Percentiles rank a stretch among this genome's conserved stretches.
phyloP scores from a whole-genome alignment of 495 filamentous ascomycete species.

The Aspergillus bridgeri region DNA sequence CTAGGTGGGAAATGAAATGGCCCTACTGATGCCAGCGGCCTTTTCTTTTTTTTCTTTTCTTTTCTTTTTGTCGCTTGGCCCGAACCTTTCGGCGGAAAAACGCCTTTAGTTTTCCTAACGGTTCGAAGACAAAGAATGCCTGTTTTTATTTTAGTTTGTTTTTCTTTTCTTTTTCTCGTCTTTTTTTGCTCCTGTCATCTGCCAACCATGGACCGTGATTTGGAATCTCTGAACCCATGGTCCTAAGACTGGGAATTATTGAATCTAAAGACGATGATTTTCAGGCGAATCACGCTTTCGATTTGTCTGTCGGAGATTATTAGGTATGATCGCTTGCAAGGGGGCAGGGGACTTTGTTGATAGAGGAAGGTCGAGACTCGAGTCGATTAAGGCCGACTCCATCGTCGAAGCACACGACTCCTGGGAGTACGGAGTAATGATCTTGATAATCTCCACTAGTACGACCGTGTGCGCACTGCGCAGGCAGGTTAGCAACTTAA shows the following conservation, averaged over 20 bases:
- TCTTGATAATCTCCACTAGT: conserved; percentile 1
- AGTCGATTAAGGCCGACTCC: background rate
- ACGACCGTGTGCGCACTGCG: background rate
- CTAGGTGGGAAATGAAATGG: background rate
- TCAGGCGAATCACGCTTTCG: background rate
- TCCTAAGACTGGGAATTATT: background rate
- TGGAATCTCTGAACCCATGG: background rate
- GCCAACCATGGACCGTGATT: conserved; percentile 1
- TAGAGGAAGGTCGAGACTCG: background rate
- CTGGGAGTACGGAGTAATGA: too few relatives aligned
- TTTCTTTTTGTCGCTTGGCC: background rate
- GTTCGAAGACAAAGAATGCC: background rate
- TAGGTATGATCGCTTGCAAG: background rate
- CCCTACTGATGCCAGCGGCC: background rate
- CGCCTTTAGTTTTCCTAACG: background rate
- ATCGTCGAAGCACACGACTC: background rate
- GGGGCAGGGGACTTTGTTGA: background rate
- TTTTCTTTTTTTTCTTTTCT: background rate
- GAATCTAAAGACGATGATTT: background rate
- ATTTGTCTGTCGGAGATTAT: background rate
- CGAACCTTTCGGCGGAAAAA: conserved; percentile 5
- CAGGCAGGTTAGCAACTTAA: background rate
- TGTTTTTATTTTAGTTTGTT: background rate
- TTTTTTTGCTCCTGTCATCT: background rate
- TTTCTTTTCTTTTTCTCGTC: background rate